phyloP scores from a whole-genome alignment of 2,329 filamentous ascomycete species.

The Ophiocordyceps camponoti-floridani region DNA sequence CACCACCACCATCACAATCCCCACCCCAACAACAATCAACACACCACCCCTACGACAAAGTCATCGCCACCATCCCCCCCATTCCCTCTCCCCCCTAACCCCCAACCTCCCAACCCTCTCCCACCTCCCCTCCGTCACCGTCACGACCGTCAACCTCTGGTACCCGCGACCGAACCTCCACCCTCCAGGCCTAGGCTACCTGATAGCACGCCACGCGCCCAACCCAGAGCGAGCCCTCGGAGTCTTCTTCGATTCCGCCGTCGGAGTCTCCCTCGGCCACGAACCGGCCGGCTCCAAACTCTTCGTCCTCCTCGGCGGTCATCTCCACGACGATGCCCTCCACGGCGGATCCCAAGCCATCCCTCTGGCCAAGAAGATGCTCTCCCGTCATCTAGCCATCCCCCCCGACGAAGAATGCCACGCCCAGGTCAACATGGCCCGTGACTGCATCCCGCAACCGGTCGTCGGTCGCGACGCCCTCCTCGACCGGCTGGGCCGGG shows the following conservation, averaged over 20 bases:
- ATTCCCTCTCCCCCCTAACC: slow-evolving; percentile 19
- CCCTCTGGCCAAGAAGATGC: slow-evolving; percentile 51
- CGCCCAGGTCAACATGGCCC: slow-evolving; percentile 37
- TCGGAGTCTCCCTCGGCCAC: slow-evolving; percentile 29
- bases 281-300: slow-evolving; percentile 56
- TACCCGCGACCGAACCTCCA: slow-evolving; percentile 48
- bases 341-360: no score
- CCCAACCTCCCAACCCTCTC: slow-evolving; percentile 30
- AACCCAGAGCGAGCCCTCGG: slow-evolving; percentile 76
- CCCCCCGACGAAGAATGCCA: slow-evolving; percentile 37
- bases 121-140: slow-evolving; percentile 50
- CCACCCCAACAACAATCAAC: no score
- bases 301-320: slow-evolving; percentile 87
- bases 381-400: slow-evolving; percentile 60
- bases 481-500: slow-evolving; percentile 36
- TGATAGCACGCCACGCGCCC: slow-evolving; percentile 59
- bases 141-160: slow-evolving; percentile 87
- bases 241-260: slow-evolving; percentile 77
- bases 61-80: slow-evolving; percentile 46
- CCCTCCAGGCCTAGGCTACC: slow-evolving; percentile 68
- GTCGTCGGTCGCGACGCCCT: slow-evolving; percentile 54
- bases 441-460: slow-evolving; percentile 82
- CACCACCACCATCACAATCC: no score
- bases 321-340: slow-evolving; percentile 49
- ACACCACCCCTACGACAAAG: slow-evolving; percentile 43